A percentile compares a stretch with the other conserved stretches of the same genome.
These are phyloP conservation scores for Globisporangium okanoganense DNA, from an alignment of 352 stramenopile species.

Conservation along the genomic window DNA sequence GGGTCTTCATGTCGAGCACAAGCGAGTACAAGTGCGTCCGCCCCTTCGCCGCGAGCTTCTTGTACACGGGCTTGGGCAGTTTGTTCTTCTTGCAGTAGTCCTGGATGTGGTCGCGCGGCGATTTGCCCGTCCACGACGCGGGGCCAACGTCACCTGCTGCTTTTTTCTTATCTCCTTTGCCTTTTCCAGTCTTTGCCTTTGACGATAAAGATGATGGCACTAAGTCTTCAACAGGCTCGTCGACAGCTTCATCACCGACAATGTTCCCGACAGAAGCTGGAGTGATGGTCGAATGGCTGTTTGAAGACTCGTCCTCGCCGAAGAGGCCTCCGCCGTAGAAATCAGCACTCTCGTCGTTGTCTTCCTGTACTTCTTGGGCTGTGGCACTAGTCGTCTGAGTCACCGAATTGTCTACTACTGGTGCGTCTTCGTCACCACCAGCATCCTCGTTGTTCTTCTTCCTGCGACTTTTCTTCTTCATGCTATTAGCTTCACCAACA, in stretches of 20 bases:
- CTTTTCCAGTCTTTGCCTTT: slow-evolving; percentile 20
- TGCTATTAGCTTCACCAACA: background rate
- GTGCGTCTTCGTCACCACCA: background rate
- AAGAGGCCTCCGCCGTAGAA: slow-evolving; percentile 11
- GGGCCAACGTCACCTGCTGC: slow-evolving; percentile 21
- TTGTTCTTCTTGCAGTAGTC: slow-evolving; percentile 89
- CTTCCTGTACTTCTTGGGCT: background rate
- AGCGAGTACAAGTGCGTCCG: slow-evolving; percentile 48
- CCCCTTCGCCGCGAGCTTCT: slow-evolving; percentile 23
- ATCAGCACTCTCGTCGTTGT: background rate
- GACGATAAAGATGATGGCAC: background rate
- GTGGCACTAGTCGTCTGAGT: background rate
- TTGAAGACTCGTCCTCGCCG: background rate
- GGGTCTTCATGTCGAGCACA: slow-evolving; percentile 40
- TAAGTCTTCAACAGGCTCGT: background rate
- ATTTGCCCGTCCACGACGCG: slow-evolving; percentile 70
- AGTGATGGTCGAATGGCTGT: background rate
- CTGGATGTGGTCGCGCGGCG: slow-evolving; percentile 85
- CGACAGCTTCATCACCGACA: background rate
- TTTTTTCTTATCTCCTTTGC: slow-evolving; percentile 35
- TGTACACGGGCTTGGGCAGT: slow-evolving; percentile 75
- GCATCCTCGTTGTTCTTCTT: slow-evolving; percentile 1
- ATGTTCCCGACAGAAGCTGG: too few species aligned
- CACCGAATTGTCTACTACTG: background rate
- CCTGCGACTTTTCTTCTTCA: slow-evolving; percentile 13